These are phyloP conservation scores for Venturia aucupariae DNA, from an alignment of 2,329 filamentous ascomycete genomes.

Conservation along the genomic window DNA sequence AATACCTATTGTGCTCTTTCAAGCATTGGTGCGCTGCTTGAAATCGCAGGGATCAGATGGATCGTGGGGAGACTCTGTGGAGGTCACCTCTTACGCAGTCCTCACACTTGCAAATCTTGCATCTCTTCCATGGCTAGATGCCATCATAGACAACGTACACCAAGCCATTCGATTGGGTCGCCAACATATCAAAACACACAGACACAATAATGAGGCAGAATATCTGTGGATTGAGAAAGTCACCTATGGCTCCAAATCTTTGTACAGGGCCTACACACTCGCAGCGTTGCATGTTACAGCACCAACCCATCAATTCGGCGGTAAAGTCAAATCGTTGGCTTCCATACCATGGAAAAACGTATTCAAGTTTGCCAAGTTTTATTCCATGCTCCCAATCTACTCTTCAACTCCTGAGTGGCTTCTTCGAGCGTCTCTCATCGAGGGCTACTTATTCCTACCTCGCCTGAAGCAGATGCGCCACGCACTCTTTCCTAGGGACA, in stretches of 20 bases:
- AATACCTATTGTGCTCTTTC: conserved; percentile 3
- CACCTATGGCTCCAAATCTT: conserved; percentile 15
- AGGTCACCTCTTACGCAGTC: background rate
- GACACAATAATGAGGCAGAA: background rate
- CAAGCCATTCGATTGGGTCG: background rate
- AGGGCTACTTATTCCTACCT: background rate
- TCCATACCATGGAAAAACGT: background rate
- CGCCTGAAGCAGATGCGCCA: conserved; percentile 3
- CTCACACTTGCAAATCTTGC: background rate
- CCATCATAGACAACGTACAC: background rate
- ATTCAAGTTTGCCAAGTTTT: background rate
- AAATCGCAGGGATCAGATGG: background rate
- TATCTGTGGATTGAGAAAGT: conserved; percentile 23
- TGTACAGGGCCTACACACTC: conserved; percentile 21
- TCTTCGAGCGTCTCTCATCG: background rate
- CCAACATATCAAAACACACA: background rate
- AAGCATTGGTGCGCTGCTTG: conserved; percentile 3
- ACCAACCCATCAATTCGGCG: background rate
- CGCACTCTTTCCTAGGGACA: conserved; percentile 16
- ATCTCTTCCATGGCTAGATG: background rate
- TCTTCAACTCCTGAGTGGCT: background rate
- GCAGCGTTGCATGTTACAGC: conserved; percentile 19
- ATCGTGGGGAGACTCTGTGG: background rate
- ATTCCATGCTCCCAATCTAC: background rate
- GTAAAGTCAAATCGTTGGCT: background rate